Base-by-base conservation (phyloP, 1,139 yeast genomes). In the Yarrowia galli region DNA sequence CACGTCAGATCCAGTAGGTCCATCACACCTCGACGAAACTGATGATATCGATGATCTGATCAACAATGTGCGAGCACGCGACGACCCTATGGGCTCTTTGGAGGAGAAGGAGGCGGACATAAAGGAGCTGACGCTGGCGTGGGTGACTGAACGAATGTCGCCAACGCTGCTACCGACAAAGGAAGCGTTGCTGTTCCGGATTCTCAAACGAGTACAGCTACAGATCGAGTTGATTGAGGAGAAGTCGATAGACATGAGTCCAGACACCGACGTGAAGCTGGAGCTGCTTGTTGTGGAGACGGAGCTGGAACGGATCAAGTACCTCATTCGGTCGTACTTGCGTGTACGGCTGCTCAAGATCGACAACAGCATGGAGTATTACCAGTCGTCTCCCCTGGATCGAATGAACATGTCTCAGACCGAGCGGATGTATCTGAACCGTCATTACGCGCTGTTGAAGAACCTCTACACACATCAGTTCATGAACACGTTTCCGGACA, bases 221-320 rank as follows among this genome's bases (percentile, higher is more conserved):
- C 97, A 73, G 77, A 87, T 90, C 70, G 96, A 89, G 72, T 84
- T 84, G 70, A 85, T 91, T 53, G 90, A 92, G 71, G 77, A 81
- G 65, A 83, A 86, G 69, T 84, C 89, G 13, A 82, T 86, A 73
- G 87, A 86, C 58, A 76, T 85, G 23, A 81, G 79, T 69, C 78
- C 78, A 1, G 73, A 70, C 10, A 81, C 82, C 56, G 95, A 90
- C 73, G 89, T 89, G 76, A 93, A 93, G 76, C 79, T 95, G 68
- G 89, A 89, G 70, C 80, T 93, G 54, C 86, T 95, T 82, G 85
- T 96, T 22, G 88, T 93, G 71, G 99, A 95, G 75, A 89, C 97
- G 4, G 99, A 95, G 74, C 83, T 95, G 35, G 99, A 95, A 74
- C 80, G 99, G 69, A 85, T 92, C 64, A 92, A 89, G 73, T 95